phyloP scores from a whole-genome alignment of 305 asterid species.

The Coffea humblotiana region DNA sequence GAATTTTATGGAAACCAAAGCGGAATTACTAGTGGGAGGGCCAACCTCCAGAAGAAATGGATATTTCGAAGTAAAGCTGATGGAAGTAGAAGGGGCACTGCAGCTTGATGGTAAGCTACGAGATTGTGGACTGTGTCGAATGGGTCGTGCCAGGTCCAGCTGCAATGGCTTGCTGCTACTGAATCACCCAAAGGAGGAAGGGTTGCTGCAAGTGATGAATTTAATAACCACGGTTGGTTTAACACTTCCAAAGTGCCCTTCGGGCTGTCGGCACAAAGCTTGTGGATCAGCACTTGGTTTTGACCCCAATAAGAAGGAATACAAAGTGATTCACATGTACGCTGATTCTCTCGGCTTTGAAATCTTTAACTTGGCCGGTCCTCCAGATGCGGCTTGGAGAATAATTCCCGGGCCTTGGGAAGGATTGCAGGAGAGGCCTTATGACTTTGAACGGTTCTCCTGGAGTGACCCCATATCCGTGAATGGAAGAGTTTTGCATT shows the following conservation, averaged over 20 bases:
- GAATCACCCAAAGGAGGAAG: neutral
- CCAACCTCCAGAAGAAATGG: neutral
- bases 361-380: too few species aligned
- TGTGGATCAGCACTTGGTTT: slow-evolving; percentile 14
- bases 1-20: slow-evolving; percentile 6
- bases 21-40: slow-evolving; percentile 4
- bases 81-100: neutral
- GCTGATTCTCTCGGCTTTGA: too few species aligned
- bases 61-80: neutral
- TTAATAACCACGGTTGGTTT: slow-evolving; percentile 6
- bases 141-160: slow-evolving; percentile 7
- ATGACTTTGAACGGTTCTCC: too few species aligned
- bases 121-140: slow-evolving; percentile 2
- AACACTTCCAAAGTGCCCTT: slow-evolving; percentile 19
- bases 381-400: too few species aligned
- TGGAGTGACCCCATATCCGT: too few species aligned
- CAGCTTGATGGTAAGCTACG: slow-evolving; percentile 2
- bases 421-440: too few species aligned
- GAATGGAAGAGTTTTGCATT: too few species aligned
- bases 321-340: too few species aligned
- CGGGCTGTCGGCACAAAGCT: slow-evolving; percentile 5
- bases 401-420: too few species aligned
- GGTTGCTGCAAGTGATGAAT: slow-evolving; percentile 16
- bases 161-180: slow-evolving; percentile 26
- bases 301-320: too few species aligned